phyloP scores from a whole-genome alignment of 805 yeast species.

The Schizosaccharomyces cryophilus region DNA sequence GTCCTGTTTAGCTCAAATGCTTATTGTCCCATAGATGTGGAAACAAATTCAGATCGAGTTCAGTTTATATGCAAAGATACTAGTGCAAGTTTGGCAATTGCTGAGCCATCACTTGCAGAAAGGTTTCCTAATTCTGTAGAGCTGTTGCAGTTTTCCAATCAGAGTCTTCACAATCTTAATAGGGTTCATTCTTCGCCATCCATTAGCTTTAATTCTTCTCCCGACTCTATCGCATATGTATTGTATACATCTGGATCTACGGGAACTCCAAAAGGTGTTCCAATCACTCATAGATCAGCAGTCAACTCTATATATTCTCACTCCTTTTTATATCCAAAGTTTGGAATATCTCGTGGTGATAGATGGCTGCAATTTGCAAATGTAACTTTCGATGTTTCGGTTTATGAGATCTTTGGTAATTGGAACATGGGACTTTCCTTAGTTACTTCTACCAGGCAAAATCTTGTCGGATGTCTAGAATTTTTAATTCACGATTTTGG shows the following conservation, averaged over 20 bases:
- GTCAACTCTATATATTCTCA: conserved; percentile 9
- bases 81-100: conserved; percentile 6
- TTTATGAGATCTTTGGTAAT: conserved; percentile 10
- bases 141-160: neutral
- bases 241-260: conserved; percentile 31
- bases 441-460: conserved; percentile 7
- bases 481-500: conserved; percentile 4
- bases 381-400: conserved; percentile 11
- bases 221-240: conserved; percentile 18
- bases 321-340: conserved; percentile 2
- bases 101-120: neutral
- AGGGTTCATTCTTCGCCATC: neutral
- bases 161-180: neutral
- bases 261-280: conserved; percentile 29
- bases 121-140: neutral
- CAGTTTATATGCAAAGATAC: conserved; percentile 6
- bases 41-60: conserved; percentile 8
- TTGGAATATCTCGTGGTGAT: neutral
- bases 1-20: conserved; percentile 9
- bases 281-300: conserved; percentile 10
- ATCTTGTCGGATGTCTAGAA: conserved; percentile 6
- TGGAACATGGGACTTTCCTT: conserved; percentile 7
- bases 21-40: conserved; percentile 9
- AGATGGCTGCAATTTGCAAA: conserved; percentile 11
- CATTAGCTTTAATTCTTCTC: neutral